Percentiles rank a stretch among this genome's conserved stretches.
phyloP scores from a whole-genome alignment of 169 alveolate genomes.

The Plasmodium berghei region DNA sequence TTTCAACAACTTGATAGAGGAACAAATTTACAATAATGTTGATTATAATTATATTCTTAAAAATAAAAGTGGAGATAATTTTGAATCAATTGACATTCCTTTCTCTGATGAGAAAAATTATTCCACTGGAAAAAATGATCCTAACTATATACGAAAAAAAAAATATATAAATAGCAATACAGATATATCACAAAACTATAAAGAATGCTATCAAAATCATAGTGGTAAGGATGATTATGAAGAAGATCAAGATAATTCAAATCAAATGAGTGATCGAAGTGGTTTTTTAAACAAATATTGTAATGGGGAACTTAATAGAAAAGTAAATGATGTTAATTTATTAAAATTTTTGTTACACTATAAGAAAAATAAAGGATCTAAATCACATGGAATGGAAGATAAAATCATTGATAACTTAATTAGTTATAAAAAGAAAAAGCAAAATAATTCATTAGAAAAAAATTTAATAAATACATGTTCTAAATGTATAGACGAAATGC shows the following conservation, averaged over 20 bases:
- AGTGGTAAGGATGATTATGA: background rate
- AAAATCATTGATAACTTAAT: constrained; percentile 47
- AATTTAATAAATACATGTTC: constrained; percentile 19
- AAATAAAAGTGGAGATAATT: too few relatives aligned
- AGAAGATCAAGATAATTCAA: background rate
- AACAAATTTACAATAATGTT: too few relatives aligned
- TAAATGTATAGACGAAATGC: constrained; percentile 50
- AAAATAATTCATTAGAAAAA: constrained; percentile 8
- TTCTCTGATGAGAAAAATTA: too few relatives aligned
- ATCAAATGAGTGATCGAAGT: background rate
- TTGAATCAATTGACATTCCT: too few relatives aligned
- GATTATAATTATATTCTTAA: too few relatives aligned
- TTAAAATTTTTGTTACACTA: constrained; percentile 19
- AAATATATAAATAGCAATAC: too few relatives aligned
- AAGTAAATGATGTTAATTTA: constrained; percentile 18
- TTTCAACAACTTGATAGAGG: too few relatives aligned
- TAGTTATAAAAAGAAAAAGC: constrained; percentile 9
- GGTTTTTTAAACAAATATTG: background rate
- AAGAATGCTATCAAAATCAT: background rate
- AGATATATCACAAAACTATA: too few relatives aligned
- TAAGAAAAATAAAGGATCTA: constrained; percentile 15
- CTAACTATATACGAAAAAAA: too few relatives aligned
- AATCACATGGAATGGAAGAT: constrained; percentile 22
- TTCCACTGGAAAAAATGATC: too few relatives aligned
- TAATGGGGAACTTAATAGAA: constrained; percentile 1